phyloP scores from a whole-genome alignment of 192 early-diverging fungal species.

The Phlyctochytrium bullatum region DNA sequence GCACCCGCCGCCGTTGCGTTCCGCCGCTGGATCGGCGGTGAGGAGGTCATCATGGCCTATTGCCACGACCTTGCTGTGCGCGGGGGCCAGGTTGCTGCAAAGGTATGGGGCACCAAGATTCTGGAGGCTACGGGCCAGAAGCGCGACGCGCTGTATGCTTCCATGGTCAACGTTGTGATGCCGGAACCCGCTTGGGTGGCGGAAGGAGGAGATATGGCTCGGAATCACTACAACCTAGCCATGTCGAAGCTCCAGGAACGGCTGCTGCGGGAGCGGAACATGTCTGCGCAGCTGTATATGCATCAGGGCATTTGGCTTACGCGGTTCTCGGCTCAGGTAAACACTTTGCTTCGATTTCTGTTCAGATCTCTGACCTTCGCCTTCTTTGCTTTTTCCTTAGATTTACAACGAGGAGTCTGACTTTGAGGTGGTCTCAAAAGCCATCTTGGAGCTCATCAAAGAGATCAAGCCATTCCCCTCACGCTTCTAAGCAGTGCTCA shows the following conservation, averaged over 20 bases:
- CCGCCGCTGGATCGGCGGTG: conserved; percentile 56
- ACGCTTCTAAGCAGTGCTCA: no score
- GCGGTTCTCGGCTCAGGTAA: conserved; percentile 54
- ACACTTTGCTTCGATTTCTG: not conserved
- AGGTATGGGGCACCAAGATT: conserved; percentile 53
- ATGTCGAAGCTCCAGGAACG: conserved; percentile 14
- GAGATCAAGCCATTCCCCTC: no score
- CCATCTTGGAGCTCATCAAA: not conserved
- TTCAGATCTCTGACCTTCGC: not conserved
- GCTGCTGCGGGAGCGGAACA: conserved; percentile 41
- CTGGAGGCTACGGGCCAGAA: conserved; percentile 25
- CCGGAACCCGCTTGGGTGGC: conserved; percentile 34
- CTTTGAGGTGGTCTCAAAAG: not conserved
- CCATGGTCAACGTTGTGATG: conserved; percentile 61
- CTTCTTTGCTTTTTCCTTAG: not conserved
- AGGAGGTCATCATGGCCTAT: conserved; percentile 55
- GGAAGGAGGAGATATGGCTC: not conserved
- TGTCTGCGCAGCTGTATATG: conserved; percentile 37
- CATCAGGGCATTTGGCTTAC: conserved; percentile 49
- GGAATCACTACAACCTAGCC: not conserved
- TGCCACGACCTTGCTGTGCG: conserved; percentile 49
- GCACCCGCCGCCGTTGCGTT: conserved; percentile 45
- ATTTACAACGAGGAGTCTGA: not conserved
- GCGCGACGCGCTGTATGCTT: conserved; percentile 27
- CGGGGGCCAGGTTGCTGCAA: conserved; percentile 56